phyloP scores from a whole-genome alignment of 75 land plant genomes.

The Pseudotsuga menziesii region DNA sequence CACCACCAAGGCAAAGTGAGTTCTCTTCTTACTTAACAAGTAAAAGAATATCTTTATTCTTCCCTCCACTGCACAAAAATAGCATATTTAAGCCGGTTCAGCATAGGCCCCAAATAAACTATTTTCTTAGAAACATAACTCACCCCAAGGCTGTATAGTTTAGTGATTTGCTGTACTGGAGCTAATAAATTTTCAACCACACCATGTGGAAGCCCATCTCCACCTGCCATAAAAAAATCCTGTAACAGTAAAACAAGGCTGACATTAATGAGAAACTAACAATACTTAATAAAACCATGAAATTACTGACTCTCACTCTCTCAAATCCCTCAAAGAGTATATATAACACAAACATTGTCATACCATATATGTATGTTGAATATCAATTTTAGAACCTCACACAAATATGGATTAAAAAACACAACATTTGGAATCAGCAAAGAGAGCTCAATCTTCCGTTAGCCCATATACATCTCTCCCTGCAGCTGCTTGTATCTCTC shows the following conservation, averaged over 20 bases:
- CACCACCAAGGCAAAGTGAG: not conserved
- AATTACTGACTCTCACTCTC: not conserved
- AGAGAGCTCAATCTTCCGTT: too few species aligned
- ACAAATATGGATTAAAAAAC: too few species aligned
- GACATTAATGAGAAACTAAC: not conserved
- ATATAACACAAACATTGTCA: not conserved
- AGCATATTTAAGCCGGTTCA: not conserved
- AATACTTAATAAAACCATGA: not conserved
- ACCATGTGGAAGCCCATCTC: slow-evolving; percentile 63
- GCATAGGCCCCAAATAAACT: not conserved
- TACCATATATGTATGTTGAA: not conserved
- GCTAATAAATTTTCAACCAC: slow-evolving; percentile 57
- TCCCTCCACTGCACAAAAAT: not conserved
- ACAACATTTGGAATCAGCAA: too few species aligned
- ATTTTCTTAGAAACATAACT: not conserved
- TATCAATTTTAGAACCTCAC: too few species aligned
- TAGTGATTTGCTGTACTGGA: slow-evolving; percentile 33
- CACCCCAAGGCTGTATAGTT: slow-evolving; percentile 51
- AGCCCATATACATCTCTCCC: too few species aligned
- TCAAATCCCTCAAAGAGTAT: not conserved
- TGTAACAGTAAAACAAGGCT: slow-evolving; percentile 7
- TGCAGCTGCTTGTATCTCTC: too few species aligned
- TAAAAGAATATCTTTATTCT: not conserved
- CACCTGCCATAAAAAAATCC: slow-evolving; percentile 71
- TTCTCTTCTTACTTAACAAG: not conserved